Conservation (phyloP, 352 stramenopile genomes). For the Thalassiosira sp. region DNA sequence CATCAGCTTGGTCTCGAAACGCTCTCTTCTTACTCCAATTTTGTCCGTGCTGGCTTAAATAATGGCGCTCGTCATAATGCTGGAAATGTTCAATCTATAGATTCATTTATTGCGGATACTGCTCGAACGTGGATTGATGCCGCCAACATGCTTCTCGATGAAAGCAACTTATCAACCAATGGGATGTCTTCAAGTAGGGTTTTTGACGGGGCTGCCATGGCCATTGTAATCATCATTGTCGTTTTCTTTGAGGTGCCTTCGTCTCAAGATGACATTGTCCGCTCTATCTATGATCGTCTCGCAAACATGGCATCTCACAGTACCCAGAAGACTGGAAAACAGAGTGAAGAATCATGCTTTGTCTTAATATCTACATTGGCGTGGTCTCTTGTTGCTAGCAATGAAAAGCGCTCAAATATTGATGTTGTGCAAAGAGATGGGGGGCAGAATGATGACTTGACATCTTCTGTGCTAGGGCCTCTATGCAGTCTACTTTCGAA, state of each 20-base stretch:
- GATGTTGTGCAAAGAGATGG: slow-evolving; percentile 25
- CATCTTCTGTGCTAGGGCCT: slow-evolving; percentile 34
- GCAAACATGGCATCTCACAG: slow-evolving; percentile 22
- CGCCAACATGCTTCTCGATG: slow-evolving; percentile 49
- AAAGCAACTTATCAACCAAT: slow-evolving; percentile 8
- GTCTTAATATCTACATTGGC: slow-evolving; percentile 43
- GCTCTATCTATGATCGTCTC: slow-evolving; percentile 34
- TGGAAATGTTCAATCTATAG: slow-evolving; percentile 4
- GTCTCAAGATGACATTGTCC: slow-evolving; percentile 48
- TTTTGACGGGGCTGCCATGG: slow-evolving; percentile 36
- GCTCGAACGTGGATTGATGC: slow-evolving; percentile 50
- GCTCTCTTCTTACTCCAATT: slow-evolving; percentile 41
- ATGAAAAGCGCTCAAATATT: slow-evolving; percentile 17
- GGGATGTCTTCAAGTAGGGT: slow-evolving; percentile 5
- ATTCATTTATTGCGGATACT: slow-evolving; percentile 40
- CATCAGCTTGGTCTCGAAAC: slow-evolving; percentile 33
- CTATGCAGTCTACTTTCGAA: slow-evolving; percentile 51
- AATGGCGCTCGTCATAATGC: slow-evolving; percentile 17
- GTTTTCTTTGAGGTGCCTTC: slow-evolving; percentile 55
- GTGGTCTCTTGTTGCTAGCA: slow-evolving; percentile 42
- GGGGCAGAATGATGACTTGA: slow-evolving; percentile 7
- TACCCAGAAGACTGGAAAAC: neutral
- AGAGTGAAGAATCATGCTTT: slow-evolving; percentile 26
- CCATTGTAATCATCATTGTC: slow-evolving; percentile 48
- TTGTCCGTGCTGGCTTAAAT: slow-evolving; percentile 38